Conservation (phyloP, 139 green algal species). For the Chloropicon primus region DNA sequence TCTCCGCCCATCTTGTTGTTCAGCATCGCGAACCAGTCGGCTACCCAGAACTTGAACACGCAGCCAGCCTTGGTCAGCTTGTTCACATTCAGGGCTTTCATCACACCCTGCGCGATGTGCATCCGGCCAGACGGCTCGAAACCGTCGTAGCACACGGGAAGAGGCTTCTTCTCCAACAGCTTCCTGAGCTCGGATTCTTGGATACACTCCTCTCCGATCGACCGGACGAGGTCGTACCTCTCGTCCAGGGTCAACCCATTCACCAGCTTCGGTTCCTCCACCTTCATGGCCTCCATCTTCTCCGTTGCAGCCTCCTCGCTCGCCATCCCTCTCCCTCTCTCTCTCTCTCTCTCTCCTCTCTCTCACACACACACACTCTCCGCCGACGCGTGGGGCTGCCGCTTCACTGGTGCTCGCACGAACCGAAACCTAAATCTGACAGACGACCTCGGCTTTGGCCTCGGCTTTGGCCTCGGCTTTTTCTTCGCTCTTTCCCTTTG, state of each 20-base stretch:
- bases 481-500: no score
- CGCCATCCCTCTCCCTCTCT: not conserved
- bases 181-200: constrained; percentile 59
- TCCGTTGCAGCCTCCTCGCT: not conserved
- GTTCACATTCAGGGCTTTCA: constrained; percentile 99
- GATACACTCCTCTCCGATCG: constrained; percentile 88
- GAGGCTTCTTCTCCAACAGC: constrained; percentile 77
- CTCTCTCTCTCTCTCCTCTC: not conserved
- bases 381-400: no score
- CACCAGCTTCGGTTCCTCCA: not conserved
- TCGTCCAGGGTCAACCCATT: constrained; percentile 69
- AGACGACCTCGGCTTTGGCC: no score
- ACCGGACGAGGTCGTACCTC: constrained; percentile 59
- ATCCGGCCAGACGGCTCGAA: constrained; percentile 97
- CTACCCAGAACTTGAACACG: constrained; percentile 92
- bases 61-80: constrained; percentile 87
- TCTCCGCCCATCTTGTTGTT: constrained; percentile 99
- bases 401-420: no score
- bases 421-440: no score
- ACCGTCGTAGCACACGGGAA: constrained; percentile 85
- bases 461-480: no score
- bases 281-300: not conserved
- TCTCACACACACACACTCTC: not conserved
- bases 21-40: constrained; percentile 89
- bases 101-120: constrained; percentile 97